A percentile compares a stretch with the other conserved stretches of the same genome.
These are phyloP conservation scores for Calonectria hawksworthii DNA, from an alignment of 2,329 filamentous ascomycete genomes.

Conservation along the genomic window DNA sequence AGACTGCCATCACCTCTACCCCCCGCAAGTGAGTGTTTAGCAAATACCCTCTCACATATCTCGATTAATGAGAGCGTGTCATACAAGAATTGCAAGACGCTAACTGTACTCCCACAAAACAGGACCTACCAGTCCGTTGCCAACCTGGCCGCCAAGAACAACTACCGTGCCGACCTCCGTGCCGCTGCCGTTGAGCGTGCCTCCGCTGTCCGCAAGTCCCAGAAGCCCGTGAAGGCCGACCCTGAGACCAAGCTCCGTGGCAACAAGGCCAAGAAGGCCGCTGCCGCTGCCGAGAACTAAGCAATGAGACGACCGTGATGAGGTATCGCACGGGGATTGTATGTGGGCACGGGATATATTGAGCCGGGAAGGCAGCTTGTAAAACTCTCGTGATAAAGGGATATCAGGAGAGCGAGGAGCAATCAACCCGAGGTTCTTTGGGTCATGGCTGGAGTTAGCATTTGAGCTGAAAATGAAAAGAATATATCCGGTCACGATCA, in stretches of 20 bases:
- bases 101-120: slow-evolving; percentile 41
- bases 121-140: slow-evolving; percentile 94
- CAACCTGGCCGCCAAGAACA: slow-evolving; percentile 83
- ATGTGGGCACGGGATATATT: slow-evolving; percentile 29
- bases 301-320: slow-evolving; percentile 34
- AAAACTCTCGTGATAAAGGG: slow-evolving; percentile 39
- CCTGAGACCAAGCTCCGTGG: slow-evolving; percentile 84
- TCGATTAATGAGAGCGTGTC: neutral
- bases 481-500: slow-evolving; percentile 42
- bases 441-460: slow-evolving; percentile 46
- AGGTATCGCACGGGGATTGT: slow-evolving; percentile 31
- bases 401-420: slow-evolving; percentile 40
- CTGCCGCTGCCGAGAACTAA: slow-evolving; percentile 58
- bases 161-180: slow-evolving; percentile 87
- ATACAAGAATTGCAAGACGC: neutral
- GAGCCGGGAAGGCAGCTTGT: slow-evolving; percentile 39
- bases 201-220: slow-evolving; percentile 84
- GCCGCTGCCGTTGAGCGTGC: slow-evolving; percentile 86
- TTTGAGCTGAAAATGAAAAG: slow-evolving; percentile 48
- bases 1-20: slow-evolving; percentile 80
- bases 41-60: neutral
- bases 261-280: slow-evolving; percentile 78
- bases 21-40: slow-evolving; percentile 73
- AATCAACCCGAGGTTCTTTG: slow-evolving; percentile 45
- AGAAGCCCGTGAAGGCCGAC: slow-evolving; percentile 82